These are phyloP conservation scores for Penstemon eatonii DNA, from an alignment of 257 asterid genomes.

Conservation along the genomic window DNA sequence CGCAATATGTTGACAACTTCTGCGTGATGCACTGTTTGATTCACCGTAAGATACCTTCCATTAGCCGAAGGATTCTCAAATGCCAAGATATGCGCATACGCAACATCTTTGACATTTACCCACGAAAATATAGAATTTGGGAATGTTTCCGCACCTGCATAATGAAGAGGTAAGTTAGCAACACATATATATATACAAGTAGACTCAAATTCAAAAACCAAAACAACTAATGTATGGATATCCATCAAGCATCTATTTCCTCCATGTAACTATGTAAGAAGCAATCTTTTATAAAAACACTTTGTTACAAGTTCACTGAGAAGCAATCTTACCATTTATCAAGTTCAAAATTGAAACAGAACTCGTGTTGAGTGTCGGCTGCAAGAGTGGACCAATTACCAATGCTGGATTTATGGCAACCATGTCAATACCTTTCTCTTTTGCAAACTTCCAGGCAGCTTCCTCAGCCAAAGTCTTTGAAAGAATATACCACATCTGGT, in stretches of 20 bases:
- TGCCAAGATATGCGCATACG: slow-evolving; percentile 68
- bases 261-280: neutral
- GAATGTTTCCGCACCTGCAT: slow-evolving; percentile 64
- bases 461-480: slow-evolving; percentile 85
- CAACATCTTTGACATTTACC: slow-evolving; percentile 76
- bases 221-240: neutral
- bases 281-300: no score
- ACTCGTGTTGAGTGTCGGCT: slow-evolving; percentile 77
- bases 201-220: neutral
- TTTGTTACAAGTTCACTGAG: no score
- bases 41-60: slow-evolving; percentile 70
- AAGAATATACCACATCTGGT: slow-evolving; percentile 68
- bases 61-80: slow-evolving; percentile 64
- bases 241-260: neutral
- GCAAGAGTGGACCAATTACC: slow-evolving; percentile 80
- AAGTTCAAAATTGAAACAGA: slow-evolving; percentile 58
- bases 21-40: slow-evolving; percentile 51
- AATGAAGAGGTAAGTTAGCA: neutral
- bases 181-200: neutral
- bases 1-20: slow-evolving; percentile 50
- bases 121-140: slow-evolving; percentile 51
- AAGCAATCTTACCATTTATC: slow-evolving; percentile 50
- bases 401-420: slow-evolving; percentile 66
- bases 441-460: slow-evolving; percentile 78
- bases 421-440: slow-evolving; percentile 72